phyloP scores from a whole-genome alignment of 1,284 basidiomycete genomes.

The Pyrrhoderma noxium region DNA sequence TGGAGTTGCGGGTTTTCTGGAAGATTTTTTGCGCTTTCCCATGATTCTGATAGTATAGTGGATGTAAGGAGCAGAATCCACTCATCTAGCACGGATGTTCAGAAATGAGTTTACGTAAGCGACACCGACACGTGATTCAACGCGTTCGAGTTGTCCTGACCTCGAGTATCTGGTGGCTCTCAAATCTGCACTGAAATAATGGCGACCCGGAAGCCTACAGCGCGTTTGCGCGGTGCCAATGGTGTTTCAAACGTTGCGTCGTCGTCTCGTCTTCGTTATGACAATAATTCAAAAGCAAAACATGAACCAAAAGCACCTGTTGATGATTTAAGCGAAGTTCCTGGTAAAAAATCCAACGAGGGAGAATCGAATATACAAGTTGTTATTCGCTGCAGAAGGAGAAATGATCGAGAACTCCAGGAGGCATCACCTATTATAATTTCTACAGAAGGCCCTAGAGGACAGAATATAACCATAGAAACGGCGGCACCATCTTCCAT shows the following conservation, averaged over 20 bases:
- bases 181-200: slow-evolving; percentile 2
- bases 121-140: slow-evolving; percentile 2
- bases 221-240: slow-evolving; percentile 13
- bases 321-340: slow-evolving; percentile 20
- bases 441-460: slow-evolving; percentile 63
- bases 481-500: slow-evolving; percentile 57
- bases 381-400: slow-evolving; percentile 79
- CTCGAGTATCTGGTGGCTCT: not conserved
- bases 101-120: slow-evolving; percentile 1
- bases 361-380: slow-evolving; percentile 79
- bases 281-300: too few relatives aligned
- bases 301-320: too few relatives aligned
- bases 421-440: slow-evolving; percentile 82
- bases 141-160: slow-evolving; percentile 7
- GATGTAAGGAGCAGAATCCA: not conserved
- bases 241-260: slow-evolving; percentile 28
- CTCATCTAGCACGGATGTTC: not conserved
- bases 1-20: slow-evolving; percentile 58
- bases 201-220: slow-evolving; percentile 16
- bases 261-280: not conserved
- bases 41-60: slow-evolving; percentile 34
- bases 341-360: not conserved
- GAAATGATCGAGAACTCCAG: slow-evolving; percentile 75
- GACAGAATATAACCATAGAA: slow-evolving; percentile 74
- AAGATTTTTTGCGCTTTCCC: slow-evolving; percentile 84